Evolutionary conservation across 371 early-diverging fungal genomes (phyloP).

Genomic region (Enterospora canceri): DNA sequence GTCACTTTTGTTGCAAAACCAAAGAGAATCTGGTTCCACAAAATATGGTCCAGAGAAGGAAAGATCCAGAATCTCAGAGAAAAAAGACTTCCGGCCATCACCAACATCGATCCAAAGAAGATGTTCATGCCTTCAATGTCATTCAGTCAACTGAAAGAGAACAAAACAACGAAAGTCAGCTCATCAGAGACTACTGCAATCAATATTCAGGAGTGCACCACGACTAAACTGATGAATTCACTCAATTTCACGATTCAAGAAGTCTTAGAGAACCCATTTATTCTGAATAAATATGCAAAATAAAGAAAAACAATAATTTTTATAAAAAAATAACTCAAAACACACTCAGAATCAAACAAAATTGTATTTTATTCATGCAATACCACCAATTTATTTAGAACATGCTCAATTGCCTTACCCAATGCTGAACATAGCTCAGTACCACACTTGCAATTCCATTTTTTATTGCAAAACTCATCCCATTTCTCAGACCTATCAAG

Average conservation of each 20-base stretch:
- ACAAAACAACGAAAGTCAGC: background rate
- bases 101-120: background rate
- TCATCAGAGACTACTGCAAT: background rate
- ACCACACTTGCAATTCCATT: conserved; percentile 6
- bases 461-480: conserved; percentile 11
- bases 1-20: background rate
- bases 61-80: background rate
- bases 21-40: too few species aligned
- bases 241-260: background rate
- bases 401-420: background rate
- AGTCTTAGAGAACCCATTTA: background rate
- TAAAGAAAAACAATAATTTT: background rate
- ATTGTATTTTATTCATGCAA: background rate
- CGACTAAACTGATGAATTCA: background rate
- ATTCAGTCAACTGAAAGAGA: background rate
- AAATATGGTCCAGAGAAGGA: background rate
- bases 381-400: background rate
- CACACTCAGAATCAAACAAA: background rate
- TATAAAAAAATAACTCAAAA: background rate
- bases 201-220: background rate
- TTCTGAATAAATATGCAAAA: background rate
- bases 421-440: background rate
- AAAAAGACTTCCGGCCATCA: background rate
- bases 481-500: conserved; percentile 9
- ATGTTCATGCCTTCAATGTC: background rate